phyloP scores from a whole-genome alignment of 2,329 filamentous ascomycete genomes.

The Phialophora macrospora region DNA sequence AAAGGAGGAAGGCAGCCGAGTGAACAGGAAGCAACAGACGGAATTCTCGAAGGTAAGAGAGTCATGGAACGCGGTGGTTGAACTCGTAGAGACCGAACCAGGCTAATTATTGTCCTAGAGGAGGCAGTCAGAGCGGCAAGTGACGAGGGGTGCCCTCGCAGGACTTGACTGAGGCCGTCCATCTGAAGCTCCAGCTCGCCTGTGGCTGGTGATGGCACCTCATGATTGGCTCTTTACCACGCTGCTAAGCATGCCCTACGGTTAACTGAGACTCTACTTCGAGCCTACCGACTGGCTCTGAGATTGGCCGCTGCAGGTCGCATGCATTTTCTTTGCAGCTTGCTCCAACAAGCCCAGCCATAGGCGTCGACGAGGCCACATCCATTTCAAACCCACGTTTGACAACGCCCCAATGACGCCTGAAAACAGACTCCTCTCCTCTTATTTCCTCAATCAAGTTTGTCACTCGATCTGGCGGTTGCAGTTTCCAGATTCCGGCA shows the following conservation, averaged over 20 bases:
- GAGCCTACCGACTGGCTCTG: slow-evolving; percentile 30
- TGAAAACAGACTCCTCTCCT: slow-evolving; percentile 14
- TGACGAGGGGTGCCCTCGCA: slow-evolving; percentile 20
- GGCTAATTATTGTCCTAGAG: slow-evolving; percentile 7
- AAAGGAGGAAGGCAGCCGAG: neutral
- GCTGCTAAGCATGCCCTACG: slow-evolving; percentile 13
- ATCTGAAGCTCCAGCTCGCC: slow-evolving; percentile 19
- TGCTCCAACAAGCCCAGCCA: slow-evolving; percentile 25
- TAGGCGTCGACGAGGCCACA: slow-evolving; percentile 18
- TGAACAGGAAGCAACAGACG: neutral
- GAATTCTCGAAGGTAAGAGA: neutral
- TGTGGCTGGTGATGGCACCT: slow-evolving; percentile 25
- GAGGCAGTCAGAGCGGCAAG: slow-evolving; percentile 16
- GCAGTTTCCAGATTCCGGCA: slow-evolving; percentile 16
- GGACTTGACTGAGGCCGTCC: slow-evolving; percentile 11
- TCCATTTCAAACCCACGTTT: slow-evolving; percentile 33
- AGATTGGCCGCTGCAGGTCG: slow-evolving; percentile 34
- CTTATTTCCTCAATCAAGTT: slow-evolving; percentile 16
- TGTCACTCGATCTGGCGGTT: slow-evolving; percentile 31
- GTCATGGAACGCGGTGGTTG: neutral
- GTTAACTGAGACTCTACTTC: slow-evolving; percentile 18
- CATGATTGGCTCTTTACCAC: slow-evolving; percentile 19
- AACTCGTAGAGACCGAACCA: neutral
- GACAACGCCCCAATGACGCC: slow-evolving; percentile 24
- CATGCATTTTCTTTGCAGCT: slow-evolving; percentile 28